A percentile compares a stretch with the other conserved stretches of the same genome.
Conservation (phyloP, 139 green algal genomes). For the Auxenochlorella pyrenoidosa region DNA sequence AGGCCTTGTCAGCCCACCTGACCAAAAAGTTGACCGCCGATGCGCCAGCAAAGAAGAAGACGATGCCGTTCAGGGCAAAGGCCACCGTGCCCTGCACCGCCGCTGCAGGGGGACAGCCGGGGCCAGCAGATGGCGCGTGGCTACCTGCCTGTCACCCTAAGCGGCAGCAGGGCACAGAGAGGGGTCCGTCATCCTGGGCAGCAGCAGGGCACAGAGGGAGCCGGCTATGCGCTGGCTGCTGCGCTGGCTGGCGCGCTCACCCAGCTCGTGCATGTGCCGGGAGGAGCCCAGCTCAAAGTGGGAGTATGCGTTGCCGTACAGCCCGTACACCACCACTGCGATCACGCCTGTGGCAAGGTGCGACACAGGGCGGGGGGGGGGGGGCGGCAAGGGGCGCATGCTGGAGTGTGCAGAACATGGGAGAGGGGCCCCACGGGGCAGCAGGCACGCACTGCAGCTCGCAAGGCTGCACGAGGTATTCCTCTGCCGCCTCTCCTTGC, state of each 20-base stretch:
- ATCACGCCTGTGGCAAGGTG: conserved; percentile 64
- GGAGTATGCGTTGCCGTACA: conserved; percentile 76
- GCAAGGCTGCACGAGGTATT: too few relatives aligned
- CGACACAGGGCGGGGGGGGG: not conserved
- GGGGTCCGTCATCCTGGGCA: too few relatives aligned
- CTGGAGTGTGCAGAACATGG: too few relatives aligned
- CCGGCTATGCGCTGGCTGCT: too few relatives aligned
- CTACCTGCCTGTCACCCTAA: not conserved
- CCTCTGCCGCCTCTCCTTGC: too few relatives aligned
- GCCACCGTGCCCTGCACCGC: conserved; percentile 50
- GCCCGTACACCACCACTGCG: conserved; percentile 81
- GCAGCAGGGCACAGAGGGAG: too few relatives aligned
- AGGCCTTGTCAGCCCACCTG: too few relatives aligned
- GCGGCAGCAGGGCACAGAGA: too few relatives aligned
- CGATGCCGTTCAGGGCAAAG: conserved; percentile 68
- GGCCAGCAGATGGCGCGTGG: not conserved
- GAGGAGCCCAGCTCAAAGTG: conserved; percentile 59
- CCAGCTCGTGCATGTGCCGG: conserved; percentile 6
- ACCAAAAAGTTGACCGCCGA: conserved; percentile 80
- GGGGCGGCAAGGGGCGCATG: too few relatives aligned
- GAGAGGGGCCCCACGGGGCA: too few relatives aligned
- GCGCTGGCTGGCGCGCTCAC: not conserved
- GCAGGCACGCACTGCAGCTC: too few relatives aligned
- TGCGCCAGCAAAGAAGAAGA: conserved; percentile 89
- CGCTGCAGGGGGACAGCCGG: not conserved